Percentiles rank a stretch among this genome's conserved stretches.
phyloP scores from a whole-genome alignment of 495 filamentous ascomycete genomes.

The Aspergillus sparsus region DNA sequence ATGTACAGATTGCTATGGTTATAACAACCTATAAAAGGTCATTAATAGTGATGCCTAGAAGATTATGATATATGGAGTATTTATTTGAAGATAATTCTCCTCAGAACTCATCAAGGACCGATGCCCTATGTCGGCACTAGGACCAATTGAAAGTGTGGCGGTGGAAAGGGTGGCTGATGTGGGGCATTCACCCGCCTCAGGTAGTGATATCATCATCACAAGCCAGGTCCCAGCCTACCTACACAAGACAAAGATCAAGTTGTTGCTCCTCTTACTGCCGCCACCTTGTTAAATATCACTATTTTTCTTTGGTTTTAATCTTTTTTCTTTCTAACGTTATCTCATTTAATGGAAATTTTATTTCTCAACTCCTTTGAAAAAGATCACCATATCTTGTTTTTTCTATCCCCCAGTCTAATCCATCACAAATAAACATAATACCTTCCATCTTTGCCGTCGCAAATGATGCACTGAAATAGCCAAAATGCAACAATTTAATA shows the following conservation, averaged over 20 bases:
- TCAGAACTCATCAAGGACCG: not conserved
- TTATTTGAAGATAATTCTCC: not conserved
- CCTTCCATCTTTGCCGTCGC: not conserved
- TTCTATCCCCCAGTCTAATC: not conserved
- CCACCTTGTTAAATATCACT: not conserved
- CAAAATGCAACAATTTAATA: slow-evolving; percentile 47
- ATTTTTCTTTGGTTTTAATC: not conserved
- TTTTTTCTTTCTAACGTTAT: not conserved
- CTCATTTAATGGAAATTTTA: not conserved
- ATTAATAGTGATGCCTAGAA: no score
- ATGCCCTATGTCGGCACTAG: not conserved
- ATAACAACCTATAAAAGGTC: no score
- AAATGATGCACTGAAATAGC: slow-evolving; percentile 5
- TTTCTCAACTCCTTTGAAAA: not conserved
- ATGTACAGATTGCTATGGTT: no score
- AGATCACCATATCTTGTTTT: not conserved
- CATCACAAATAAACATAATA: not conserved
- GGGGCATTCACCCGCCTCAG: not conserved
- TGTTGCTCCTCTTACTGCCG: not conserved
- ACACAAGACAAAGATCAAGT: not conserved
- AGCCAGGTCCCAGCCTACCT: not conserved
- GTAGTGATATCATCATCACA: slow-evolving; percentile 1
- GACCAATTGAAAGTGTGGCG: not conserved
- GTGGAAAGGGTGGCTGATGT: not conserved
- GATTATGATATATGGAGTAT: no score